Percentiles rank a stretch among this genome's conserved stretches.
phyloP scores from a whole-genome alignment of 768 basidiomycete genomes.

The Pulveroboletus ravenelii region DNA sequence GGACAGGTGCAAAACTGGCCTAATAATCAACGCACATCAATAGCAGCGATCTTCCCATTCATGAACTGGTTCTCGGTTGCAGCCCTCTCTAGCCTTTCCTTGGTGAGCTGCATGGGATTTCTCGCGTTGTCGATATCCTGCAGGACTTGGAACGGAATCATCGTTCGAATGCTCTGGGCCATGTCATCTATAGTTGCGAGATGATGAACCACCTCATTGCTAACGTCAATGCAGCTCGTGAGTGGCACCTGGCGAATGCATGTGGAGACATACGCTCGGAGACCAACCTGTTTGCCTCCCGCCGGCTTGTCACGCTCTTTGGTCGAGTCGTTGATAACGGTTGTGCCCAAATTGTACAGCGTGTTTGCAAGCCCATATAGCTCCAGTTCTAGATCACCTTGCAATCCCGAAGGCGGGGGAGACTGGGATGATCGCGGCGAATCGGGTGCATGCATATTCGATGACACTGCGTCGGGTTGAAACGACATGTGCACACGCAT shows the following conservation, averaged over 20 bases:
- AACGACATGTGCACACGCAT: conserved; percentile 16
- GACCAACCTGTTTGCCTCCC: conserved; percentile 72
- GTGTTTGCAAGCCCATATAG: conserved; percentile 71
- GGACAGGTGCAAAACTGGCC: not conserved
- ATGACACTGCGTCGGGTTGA: not conserved
- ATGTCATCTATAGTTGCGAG: conserved; percentile 64
- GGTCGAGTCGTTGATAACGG: conserved; percentile 77
- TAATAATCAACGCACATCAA: conserved; percentile 46
- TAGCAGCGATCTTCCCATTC: conserved; percentile 81
- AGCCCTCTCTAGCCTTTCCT: conserved; percentile 73
- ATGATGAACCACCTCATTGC: conserved; percentile 72
- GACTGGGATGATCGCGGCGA: conserved; percentile 74
- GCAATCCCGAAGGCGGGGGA: conserved; percentile 59
- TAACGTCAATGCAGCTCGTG: conserved; percentile 22
- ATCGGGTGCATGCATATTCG: conserved; percentile 25
- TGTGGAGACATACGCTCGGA: conserved; percentile 52
- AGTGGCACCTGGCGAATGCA: not conserved
- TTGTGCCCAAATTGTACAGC: conserved; percentile 77
- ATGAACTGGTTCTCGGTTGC: conserved; percentile 90
- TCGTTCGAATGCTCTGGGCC: conserved; percentile 55
- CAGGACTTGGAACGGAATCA: conserved; percentile 72
- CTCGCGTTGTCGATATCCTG: conserved; percentile 74
- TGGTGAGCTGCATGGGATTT: conserved; percentile 79
- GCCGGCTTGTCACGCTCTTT: conserved; percentile 72
- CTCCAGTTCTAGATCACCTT: conserved; percentile 75